Evolutionary conservation across 331 rosid species (phyloP).

Genomic region (Saraca asoca): DNA sequence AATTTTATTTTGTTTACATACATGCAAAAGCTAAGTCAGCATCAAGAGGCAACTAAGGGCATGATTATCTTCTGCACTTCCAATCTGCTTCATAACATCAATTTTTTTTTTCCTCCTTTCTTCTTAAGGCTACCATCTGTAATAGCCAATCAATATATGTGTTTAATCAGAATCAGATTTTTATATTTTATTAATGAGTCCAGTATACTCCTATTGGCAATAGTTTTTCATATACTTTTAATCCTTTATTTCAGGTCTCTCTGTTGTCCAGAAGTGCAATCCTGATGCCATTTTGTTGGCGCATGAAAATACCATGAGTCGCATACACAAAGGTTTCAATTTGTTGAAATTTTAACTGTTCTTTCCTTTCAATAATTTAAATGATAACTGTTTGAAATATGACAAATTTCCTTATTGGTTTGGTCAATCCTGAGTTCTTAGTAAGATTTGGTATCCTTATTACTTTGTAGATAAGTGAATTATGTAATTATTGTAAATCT

Average conservation of each 20-base stretch:
- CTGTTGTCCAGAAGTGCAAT: slow-evolving; percentile 73
- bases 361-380: slow-evolving; percentile 26
- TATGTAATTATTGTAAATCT: too few relatives aligned
- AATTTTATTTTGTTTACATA: too few relatives aligned
- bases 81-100: slow-evolving; percentile 11
- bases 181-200: not conserved
- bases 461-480: too few relatives aligned
- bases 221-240: slow-evolving; percentile 7
- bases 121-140: slow-evolving; percentile 26
- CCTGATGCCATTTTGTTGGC: slow-evolving; percentile 76
- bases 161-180: slow-evolving; percentile 7
- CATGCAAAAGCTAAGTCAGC: too few relatives aligned
- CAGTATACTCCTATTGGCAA: not conserved
- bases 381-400: not conserved
- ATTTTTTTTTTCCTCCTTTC: slow-evolving; percentile 12
- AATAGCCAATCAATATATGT: not conserved
- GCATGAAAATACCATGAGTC: slow-evolving; percentile 76
- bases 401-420: too few relatives aligned
- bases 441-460: too few relatives aligned
- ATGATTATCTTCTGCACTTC: slow-evolving; percentile 15
- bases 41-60: not conserved
- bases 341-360: slow-evolving; percentile 6
- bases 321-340: slow-evolving; percentile 67
- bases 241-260: slow-evolving; percentile 60
- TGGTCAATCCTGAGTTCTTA: too few relatives aligned